Evolutionary conservation across 192 early-diverging fungal species (phyloP), one percentile per base, ranked within the genome.

Genomic region (Coemansia furcata): DNA sequence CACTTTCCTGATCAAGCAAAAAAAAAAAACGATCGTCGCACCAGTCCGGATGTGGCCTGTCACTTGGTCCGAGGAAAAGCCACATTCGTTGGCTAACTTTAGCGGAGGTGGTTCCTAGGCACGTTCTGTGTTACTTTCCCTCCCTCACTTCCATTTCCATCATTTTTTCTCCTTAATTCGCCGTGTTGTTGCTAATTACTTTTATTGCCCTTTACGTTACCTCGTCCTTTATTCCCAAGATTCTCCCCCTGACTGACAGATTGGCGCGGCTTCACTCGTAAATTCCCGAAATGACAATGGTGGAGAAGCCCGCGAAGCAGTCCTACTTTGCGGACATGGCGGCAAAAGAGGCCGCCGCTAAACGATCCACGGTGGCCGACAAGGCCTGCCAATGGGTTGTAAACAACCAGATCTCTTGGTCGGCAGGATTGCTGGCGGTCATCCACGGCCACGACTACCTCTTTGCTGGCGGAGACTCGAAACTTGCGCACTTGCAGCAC

Each of bases 371-470:
- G 1, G 11, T 60, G 4, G 2, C 63, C 21, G 26, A 11, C 37
- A 55, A 17, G 49, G 66, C 66, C 12, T 74, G 78, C 60, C 58
- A 63, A 52, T 80, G 78, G 78, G 35, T 66, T 10, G 69, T 80
- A 30, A 63, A 74, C 23, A 71, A 80, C 65, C 78, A 80, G 58
- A 67, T 67, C 66, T 67, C 67, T 14, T 71, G 72, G 70, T 69
- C 78, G 60, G 39, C 65, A 40, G 60, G 59, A 47, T 66, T 76
- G 26, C 35, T 81, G 42, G 73, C 67, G 32, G 63, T 69, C 14
- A 76, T 81, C 23, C 69, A 81, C 49, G 47, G 58, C 12, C 43
- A 75, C 67, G 64, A 81, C 68, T 55, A 35, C 15, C 6, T 59
- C 32, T 3, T 75, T 36, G 66, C 73, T 32, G 40, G 40, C 4